A percentile compares a stretch with the other conserved stretches of the same genome.
Conservation (phyloP, 805 yeast genomes). For the Barnettozyma siamensis region DNA sequence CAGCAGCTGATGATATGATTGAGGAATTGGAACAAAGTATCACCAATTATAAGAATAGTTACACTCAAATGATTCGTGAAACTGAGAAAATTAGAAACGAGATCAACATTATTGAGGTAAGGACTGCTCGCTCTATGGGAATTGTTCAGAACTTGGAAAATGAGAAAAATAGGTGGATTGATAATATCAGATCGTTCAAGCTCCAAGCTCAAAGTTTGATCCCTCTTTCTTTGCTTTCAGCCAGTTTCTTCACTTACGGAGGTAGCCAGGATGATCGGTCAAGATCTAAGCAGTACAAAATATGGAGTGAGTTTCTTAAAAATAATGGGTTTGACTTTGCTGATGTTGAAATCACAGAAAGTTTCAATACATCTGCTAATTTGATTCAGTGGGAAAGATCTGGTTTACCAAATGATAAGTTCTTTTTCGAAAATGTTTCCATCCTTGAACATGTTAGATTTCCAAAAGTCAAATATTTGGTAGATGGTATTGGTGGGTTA, state of each 20-base stretch:
- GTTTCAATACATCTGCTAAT: constrained; percentile 37
- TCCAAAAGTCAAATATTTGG: constrained; percentile 45
- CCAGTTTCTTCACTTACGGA: constrained; percentile 56
- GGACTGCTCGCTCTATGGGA: constrained; percentile 54
- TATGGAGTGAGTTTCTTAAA: constrained; percentile 34
- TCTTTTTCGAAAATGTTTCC: constrained; percentile 58
- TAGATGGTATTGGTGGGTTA: constrained; percentile 64
- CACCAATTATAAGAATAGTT: constrained; percentile 57
- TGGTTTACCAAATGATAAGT: constrained; percentile 54
- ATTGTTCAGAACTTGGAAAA: constrained; percentile 57
- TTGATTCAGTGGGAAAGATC: constrained; percentile 43
- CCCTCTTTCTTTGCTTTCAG: constrained; percentile 61
- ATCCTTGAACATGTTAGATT: constrained; percentile 35
- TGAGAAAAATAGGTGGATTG: constrained; percentile 76
- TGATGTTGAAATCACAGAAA: constrained; percentile 29
- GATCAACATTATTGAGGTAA: constrained; percentile 54
- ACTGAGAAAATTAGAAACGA: constrained; percentile 70
- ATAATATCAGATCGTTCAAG: constrained; percentile 46
- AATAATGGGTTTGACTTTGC: constrained; percentile 36
- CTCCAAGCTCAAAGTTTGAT: constrained; percentile 39
- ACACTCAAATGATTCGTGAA: constrained; percentile 72
- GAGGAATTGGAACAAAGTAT: constrained; percentile 65
- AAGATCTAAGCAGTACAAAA: constrained; percentile 31
- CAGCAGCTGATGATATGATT: constrained; percentile 80
- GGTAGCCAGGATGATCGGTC: constrained; percentile 51